Evolutionary conservation across 108 stramenopile genomes (phyloP), one percentile per base, ranked within the genome.

Genomic region (Thalassiosira profunda): DNA sequence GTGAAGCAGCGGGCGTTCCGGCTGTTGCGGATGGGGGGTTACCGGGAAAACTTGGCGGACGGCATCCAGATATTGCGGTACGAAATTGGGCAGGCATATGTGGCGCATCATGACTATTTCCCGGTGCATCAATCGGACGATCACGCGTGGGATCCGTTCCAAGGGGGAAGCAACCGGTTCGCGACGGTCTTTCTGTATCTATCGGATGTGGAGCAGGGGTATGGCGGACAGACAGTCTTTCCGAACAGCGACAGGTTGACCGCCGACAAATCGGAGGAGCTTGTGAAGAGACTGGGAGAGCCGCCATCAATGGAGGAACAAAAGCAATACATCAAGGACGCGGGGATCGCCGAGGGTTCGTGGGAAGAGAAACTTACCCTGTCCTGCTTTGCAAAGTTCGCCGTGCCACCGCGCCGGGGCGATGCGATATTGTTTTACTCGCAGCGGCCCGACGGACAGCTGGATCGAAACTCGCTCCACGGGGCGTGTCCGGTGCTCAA

Each of bases 201-300:
- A 24, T 82, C 76, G 14, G 87, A 89, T 45, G 89, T 89, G 9
- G 84, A 67, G 26, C n/a, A n/a, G n/a, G n/a, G n/a, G n/a, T 76
- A 45, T 41, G 89, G 89, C 5, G 89, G 89, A n/a, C 82, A 90
- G 58, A 90, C 89, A 9, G 74, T 84, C 24, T 90, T 90, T 44
- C 86, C 86, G 1, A 17, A 41, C 1, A 51, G 47, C 29, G 63
- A 72, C 5, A 58, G 63, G 33, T 43, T 79, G 30, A 72, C 83
- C 9, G 49, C 47, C 3, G 79, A 80, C 1, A 83, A 72, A 67
- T 81, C 80, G 28, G 42, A 57, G 55, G 82, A 81, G 20, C 74
- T 80, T 14, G 71, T 84, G 14, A 5, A 56, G 34, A 70, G 80
- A 34, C 72, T 85, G 14, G 69, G 82, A 1, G 57, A 58, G 26